Evolutionary conservation across 73 alveolate genomes (phyloP), one percentile per base, ranked within the genome.

Genomic region (Stentor roeselii): DNA sequence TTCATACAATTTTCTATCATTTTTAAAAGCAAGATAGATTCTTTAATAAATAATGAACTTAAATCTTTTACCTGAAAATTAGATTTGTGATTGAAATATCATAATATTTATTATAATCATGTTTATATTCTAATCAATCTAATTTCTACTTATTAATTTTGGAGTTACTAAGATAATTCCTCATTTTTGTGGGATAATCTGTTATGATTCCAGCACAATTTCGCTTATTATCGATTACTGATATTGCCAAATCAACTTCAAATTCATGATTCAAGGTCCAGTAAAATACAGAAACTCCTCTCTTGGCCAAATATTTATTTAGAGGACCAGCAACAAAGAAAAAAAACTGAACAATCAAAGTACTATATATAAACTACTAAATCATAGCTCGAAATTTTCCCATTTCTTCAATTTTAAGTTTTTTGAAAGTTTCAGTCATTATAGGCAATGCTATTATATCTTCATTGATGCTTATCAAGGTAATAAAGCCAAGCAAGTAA

Each of bases 201-300:
- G 80, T 67, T 27, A 67, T 67, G 37, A 67, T 32, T 30, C 80
- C 80, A 67, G 21, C 50, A 34, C 80, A 67, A 21, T 67, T 32
- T 34, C 14, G 11, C 80, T 67, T 27, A 30, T 27, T 67, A 34
- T 21, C 21, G 2, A 67, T 67, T 2, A 67, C 80, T 21, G 27
- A 27, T 27, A 67, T 21, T 67, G 80, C 80, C 21, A 27, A 67
- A 67, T 67, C 42, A 67, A 67, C 21, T 2, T 67, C 80, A 21
- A 27, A 36, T 67, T 67, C 80, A 30, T 36, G 21, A 67, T 67
- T 67, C 2, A 67, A 67, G 34, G 80, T 67, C 80, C 80, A 67
- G 41, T 67, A 67, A 21, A 67, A 67, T 3, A 67, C 80, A 27
- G 21, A 27, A 21, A 67, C 37, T 0, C 80, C 80, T 67, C 80